Conservation (phyloP, 805 yeast species). For the Pichia nakasei region DNA sequence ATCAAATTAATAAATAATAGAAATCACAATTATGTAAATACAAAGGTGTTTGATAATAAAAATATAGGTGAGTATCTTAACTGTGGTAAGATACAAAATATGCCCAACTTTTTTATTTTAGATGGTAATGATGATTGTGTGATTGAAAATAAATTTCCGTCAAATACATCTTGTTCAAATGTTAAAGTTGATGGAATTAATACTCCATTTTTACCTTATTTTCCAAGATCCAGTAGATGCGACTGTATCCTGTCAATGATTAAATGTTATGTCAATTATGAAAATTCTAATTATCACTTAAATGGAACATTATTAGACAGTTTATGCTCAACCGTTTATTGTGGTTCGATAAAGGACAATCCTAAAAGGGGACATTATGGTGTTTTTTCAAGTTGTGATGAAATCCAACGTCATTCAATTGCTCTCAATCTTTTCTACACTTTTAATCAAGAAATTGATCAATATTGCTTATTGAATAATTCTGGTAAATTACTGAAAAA, state of each 20-base stretch:
- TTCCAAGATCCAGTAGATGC: slow-evolving; percentile 36
- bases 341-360: slow-evolving; percentile 31
- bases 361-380: slow-evolving; percentile 35
- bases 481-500: slow-evolving; percentile 11
- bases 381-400: slow-evolving; percentile 31
- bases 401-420: slow-evolving; percentile 31
- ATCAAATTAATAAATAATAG: slow-evolving; percentile 4
- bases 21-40: background rate
- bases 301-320: background rate
- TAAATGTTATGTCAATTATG: slow-evolving; percentile 27
- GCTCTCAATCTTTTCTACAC: slow-evolving; percentile 32
- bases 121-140: background rate
- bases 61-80: slow-evolving; percentile 9
- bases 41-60: no score
- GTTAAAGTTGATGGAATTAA: background rate
- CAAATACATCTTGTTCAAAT: background rate
- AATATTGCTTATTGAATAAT: slow-evolving; percentile 14
- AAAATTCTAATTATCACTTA: background rate
- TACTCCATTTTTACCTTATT: slow-evolving; percentile 26
- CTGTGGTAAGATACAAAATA: slow-evolving; percentile 9
- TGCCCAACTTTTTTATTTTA: slow-evolving; percentile 11
- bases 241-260: slow-evolving; percentile 35
- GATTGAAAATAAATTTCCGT: background rate
- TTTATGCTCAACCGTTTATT: slow-evolving; percentile 31
- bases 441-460: slow-evolving; percentile 12